Base-by-base conservation (phyloP, 2,329 filamentous ascomycete species). In the Tolypocladium paradoxum region DNA sequence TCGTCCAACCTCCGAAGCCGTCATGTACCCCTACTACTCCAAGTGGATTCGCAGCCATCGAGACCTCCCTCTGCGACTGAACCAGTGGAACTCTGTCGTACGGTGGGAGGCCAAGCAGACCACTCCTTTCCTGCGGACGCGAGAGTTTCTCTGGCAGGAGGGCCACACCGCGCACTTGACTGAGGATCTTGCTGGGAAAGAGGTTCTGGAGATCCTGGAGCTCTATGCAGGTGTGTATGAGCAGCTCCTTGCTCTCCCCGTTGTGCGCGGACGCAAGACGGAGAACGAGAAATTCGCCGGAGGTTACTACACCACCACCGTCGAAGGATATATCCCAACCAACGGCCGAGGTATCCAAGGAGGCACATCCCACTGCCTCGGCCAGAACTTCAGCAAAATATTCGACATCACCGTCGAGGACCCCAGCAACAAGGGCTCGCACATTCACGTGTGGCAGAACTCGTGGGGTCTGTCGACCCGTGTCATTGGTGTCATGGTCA, bases 331-430 rank as follows among this genome's bases (percentile, higher is more conserved):
- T 70, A 96, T 99, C 60, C 91, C 93, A 36, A 84, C 90, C 57
- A 97, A 95, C 59, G 93, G 93, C 27, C 87, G 93, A 67, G 93
- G 93, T 69, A 97, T 99, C 56, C 93, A 99, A 74, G 93, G 91
- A 60, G 93, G 84, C 51, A 99, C 93, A 40, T 96, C 90, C 51
- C 93, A 99, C 76, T 90, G 85, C 63, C 79, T 99, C 9, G 93
- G 93, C 51, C 93, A 99, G 73, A 96, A 99, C 75, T 99, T 99
- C 74, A 91, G 87, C 70, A 96, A 95, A 74, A 99, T 99, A 91
- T 99, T 97, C 69, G 87, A 93, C 70, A 97, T 99, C 69, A 95
- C 87, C 0, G 90, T 99, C 33, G 92, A 99, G 70, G 91, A 99
- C 66, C 93, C 93, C 27, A 76, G 78, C 55, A 80, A 93, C 69